Conservation (phyloP, 257 asterid species). For the Gentiana dahurica region DNA sequence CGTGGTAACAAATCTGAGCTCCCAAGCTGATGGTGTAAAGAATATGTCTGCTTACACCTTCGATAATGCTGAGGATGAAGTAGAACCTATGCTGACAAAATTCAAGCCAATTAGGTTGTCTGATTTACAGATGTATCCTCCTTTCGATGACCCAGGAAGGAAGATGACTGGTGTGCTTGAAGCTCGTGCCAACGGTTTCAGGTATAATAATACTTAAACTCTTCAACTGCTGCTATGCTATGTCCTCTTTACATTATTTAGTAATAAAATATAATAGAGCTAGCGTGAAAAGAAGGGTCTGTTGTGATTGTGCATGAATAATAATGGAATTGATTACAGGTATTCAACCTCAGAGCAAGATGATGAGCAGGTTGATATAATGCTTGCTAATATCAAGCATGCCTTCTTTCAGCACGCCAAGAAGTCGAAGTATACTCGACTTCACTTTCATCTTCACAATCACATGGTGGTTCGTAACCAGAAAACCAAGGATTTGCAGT, state of each 20-base stretch:
- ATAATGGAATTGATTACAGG: slow-evolving; percentile 29
- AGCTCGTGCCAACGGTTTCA: slow-evolving; percentile 61
- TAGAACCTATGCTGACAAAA: slow-evolving; percentile 44
- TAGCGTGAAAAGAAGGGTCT: too few species aligned
- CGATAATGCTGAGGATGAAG: slow-evolving; percentile 54
- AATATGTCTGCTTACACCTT: slow-evolving; percentile 42
- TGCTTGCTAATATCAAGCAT: slow-evolving; percentile 54
- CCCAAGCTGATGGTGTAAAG: slow-evolving; percentile 25
- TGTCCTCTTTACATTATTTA: background rate
- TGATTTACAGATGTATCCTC: slow-evolving; percentile 63
- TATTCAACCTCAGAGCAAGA: slow-evolving; percentile 54
- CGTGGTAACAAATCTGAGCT: slow-evolving; percentile 42
- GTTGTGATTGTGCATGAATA: background rate
- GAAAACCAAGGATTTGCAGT: slow-evolving; percentile 67
- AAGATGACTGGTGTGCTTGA: slow-evolving; percentile 53
- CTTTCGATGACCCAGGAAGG: slow-evolving; percentile 59
- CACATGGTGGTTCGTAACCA: slow-evolving; percentile 73
- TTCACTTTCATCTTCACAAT: slow-evolving; percentile 67
- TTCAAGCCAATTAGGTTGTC: slow-evolving; percentile 55
- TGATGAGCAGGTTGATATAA: slow-evolving; percentile 51
- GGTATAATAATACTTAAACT: slow-evolving; percentile 10
- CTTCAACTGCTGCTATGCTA: too few species aligned
- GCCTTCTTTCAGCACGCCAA: slow-evolving; percentile 77
- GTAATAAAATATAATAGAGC: too few species aligned
- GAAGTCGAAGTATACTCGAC: slow-evolving; percentile 64